A percentile compares a stretch with the other conserved stretches of the same genome.
These are phyloP conservation scores for Dissophora globulifera DNA, from an alignment of 192 early-diverging fungal genomes.

Conservation along the genomic window DNA sequence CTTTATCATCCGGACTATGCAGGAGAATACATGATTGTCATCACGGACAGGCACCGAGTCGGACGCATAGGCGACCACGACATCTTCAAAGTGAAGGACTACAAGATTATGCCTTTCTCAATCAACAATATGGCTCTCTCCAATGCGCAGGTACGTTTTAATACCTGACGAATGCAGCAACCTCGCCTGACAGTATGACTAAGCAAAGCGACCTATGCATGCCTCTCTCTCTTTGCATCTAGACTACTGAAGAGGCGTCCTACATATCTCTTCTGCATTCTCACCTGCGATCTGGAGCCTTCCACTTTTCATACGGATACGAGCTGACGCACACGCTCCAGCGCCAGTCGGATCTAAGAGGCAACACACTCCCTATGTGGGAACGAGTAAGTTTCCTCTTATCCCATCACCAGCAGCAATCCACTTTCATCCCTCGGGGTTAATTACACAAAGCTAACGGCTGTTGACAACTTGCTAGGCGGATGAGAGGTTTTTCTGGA, in stretches of 20 bases:
- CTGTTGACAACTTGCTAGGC: constrained; percentile 58
- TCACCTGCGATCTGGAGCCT: constrained; percentile 57
- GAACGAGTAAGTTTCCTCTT: constrained; percentile 67
- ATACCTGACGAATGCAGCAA: no score
- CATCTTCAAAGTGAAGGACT: constrained; percentile 71
- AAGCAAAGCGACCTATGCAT: no score
- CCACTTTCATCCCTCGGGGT: no score
- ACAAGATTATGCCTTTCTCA: constrained; percentile 63
- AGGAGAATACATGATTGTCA: constrained; percentile 85
- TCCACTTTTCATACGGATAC: constrained; percentile 88
- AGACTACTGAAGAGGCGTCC: constrained; percentile 60
- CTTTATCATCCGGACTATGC: background rate
- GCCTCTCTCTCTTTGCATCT: no score
- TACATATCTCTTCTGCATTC: constrained; percentile 60
- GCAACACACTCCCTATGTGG: constrained; percentile 55
- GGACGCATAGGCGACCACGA: constrained; percentile 71
- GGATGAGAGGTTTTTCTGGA: constrained; percentile 97
- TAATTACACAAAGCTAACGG: no score
- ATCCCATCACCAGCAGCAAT: no score
- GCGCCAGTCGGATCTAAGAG: constrained; percentile 66
- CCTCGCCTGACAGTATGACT: no score
- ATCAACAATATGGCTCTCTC: constrained; percentile 48
- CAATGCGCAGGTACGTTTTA: constrained; percentile 60
- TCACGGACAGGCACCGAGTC: constrained; percentile 72
- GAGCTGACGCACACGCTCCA: constrained; percentile 91